phyloP scores from a whole-genome alignment of 1,284 basidiomycete genomes.

The Boletus mariae region DNA sequence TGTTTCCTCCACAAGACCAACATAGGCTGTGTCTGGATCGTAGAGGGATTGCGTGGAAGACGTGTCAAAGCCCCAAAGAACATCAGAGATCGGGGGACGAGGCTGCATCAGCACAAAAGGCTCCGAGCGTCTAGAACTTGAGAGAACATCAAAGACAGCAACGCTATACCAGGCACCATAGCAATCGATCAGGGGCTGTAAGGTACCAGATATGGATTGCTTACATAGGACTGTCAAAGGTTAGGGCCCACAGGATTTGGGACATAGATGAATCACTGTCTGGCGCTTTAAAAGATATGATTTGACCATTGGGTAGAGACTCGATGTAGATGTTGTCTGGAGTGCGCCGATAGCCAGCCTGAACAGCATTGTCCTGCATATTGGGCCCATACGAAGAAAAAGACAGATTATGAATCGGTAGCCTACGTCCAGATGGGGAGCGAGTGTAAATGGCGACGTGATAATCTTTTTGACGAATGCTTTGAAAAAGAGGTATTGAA shows the following conservation, averaged over 20 bases:
- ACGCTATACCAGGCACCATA: constrained; percentile 45
- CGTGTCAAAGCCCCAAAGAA: constrained; percentile 43
- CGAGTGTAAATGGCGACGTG: constrained; percentile 65
- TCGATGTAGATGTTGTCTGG: constrained; percentile 78
- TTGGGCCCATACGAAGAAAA: constrained; percentile 86
- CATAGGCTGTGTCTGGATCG: constrained; percentile 58
- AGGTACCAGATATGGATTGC: not conserved
- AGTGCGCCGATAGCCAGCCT: constrained; percentile 64
- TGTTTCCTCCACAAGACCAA: constrained; percentile 69
- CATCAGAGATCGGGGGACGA: constrained; percentile 60
- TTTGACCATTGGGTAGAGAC: constrained; percentile 69
- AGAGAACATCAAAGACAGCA: constrained; percentile 75
- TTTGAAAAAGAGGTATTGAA: constrained; percentile 6
- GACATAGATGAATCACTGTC: constrained; percentile 30
- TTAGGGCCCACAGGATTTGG: constrained; percentile 44
- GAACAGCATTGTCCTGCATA: constrained; percentile 65
- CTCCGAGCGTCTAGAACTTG: constrained; percentile 41
- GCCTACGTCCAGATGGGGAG: constrained; percentile 31
- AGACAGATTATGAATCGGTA: constrained; percentile 68
- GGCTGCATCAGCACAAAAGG: constrained; percentile 81
- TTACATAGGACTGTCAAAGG: constrained; percentile 33
- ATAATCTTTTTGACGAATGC: constrained; percentile 50
- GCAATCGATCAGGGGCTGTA: constrained; percentile 4
- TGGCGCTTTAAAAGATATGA: constrained; percentile 65
- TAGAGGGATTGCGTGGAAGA: constrained; percentile 39